A percentile compares a stretch with the other conserved stretches of the same genome.
Evolutionary conservation across 176 grass and related monocot species (phyloP).

Genomic region (Oryza coarctata): DNA sequence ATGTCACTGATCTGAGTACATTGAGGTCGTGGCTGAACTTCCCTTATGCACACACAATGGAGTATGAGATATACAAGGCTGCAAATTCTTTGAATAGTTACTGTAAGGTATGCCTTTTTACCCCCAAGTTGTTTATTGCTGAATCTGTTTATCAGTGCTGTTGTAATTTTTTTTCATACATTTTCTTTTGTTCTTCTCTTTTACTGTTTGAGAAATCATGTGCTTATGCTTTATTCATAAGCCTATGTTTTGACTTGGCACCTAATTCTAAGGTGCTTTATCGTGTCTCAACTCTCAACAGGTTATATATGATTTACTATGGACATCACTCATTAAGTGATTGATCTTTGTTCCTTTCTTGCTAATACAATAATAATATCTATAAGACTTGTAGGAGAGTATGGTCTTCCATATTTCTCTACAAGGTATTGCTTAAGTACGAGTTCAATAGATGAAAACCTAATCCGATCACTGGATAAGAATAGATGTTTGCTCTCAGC

Average conservation of each 20-base stretch:
- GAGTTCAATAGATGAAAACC: not conserved
- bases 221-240: not conserved
- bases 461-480: not conserved
- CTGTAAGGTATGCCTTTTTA: constrained; percentile 43
- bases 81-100: constrained; percentile 55
- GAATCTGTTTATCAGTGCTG: not conserved
- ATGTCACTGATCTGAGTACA: constrained; percentile 66
- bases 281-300: not conserved
- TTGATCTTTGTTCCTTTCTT: not conserved
- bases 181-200: not conserved
- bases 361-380: not conserved
- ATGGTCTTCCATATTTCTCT: not conserved
- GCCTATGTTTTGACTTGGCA: not conserved
- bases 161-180: not conserved
- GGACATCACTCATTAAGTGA: not conserved
- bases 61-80: constrained; percentile 75
- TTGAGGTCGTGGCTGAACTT: constrained; percentile 66
- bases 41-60: constrained; percentile 57
- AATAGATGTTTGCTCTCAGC: not conserved
- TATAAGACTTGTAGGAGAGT: not conserved
- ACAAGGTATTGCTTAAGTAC: not conserved
- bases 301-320: not conserved
- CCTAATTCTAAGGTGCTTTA: constrained; percentile 6
- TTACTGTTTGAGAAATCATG: constrained; percentile 7
- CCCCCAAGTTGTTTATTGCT: not conserved